phyloP scores from a whole-genome alignment of 1,284 basidiomycete genomes.

The Rhodotorula mucilaginosa region DNA sequence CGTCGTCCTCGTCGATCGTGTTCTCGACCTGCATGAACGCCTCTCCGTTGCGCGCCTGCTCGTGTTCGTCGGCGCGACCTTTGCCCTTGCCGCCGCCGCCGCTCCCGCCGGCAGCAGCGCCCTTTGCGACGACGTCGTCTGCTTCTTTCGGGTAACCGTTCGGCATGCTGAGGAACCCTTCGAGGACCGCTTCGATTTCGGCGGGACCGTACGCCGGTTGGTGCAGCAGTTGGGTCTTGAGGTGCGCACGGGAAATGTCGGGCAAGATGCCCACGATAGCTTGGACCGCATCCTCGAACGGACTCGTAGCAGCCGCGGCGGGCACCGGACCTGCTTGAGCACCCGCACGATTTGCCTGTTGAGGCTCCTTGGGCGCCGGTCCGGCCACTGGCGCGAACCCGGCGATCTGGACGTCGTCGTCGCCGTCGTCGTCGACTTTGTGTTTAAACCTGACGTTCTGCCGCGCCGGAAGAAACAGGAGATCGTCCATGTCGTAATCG shows the following conservation, averaged over 20 bases:
- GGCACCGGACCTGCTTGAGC: neutral
- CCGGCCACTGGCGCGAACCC: too few species aligned
- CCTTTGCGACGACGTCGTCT: neutral
- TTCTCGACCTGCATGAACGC: neutral
- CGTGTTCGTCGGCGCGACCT: neutral
- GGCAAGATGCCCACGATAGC: slow-evolving; percentile 33
- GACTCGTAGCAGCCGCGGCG: neutral
- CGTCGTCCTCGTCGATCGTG: neutral
- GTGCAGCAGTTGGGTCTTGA: slow-evolving; percentile 2
- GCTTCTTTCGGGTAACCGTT: slow-evolving; percentile 16
- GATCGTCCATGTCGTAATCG: too few species aligned
- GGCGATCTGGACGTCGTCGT: neutral
- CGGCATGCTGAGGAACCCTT: slow-evolving; percentile 18
- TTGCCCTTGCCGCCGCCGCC: slow-evolving; percentile 6
- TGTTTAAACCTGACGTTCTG: neutral
- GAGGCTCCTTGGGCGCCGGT: neutral
- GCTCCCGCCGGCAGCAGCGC: neutral
- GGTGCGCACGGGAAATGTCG: slow-evolving; percentile 26
- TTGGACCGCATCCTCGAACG: neutral
- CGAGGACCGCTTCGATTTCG: slow-evolving; percentile 30
- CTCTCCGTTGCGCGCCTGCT: neutral
- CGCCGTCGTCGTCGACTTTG: neutral
- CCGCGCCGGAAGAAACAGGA: too few species aligned
- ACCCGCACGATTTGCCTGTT: too few species aligned
- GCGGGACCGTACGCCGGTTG: neutral